These are phyloP conservation scores for Rubia occidens DNA, from an alignment of 305 asterid genomes.

Conservation along the genomic window DNA sequence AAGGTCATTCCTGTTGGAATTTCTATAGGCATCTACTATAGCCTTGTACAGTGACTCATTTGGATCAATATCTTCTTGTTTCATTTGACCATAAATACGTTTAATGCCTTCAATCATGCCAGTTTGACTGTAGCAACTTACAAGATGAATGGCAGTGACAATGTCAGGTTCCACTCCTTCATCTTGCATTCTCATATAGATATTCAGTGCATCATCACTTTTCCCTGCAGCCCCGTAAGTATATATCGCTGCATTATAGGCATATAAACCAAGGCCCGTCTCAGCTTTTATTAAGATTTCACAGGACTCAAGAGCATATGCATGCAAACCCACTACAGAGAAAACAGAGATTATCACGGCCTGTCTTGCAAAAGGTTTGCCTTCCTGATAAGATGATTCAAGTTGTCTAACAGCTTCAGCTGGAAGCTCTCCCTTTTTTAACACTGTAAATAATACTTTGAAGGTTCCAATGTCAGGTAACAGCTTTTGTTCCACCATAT, in stretches of 20 bases:
- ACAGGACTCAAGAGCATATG: conserved; percentile 61
- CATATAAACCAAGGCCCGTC: conserved; percentile 37
- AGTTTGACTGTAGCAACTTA: conserved; percentile 69
- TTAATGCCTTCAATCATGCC: conserved; percentile 89
- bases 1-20: conserved; percentile 57
- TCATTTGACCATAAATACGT: conserved; percentile 56
- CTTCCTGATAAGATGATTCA: conserved; percentile 48
- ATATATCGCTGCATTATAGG: conserved; percentile 69
- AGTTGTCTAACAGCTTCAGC: conserved; percentile 57
- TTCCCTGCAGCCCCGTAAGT: conserved; percentile 58
- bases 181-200: conserved; percentile 83
- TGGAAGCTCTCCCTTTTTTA: conserved; percentile 68
- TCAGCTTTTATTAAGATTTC: conserved; percentile 38
- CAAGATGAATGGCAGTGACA: conserved; percentile 61
- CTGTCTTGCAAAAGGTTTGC: conserved; percentile 60
- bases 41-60: conserved; percentile 57
- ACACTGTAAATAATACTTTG: conserved; percentile 53
- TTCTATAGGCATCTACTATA: conserved; percentile 55
- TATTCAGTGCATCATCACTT: conserved; percentile 55
- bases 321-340: conserved; percentile 56
- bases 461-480: conserved; percentile 57
- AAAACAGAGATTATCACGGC: conserved; percentile 65
- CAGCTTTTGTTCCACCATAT: conserved; percentile 57
- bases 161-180: conserved; percentile 71
- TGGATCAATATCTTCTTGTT: conserved; percentile 46